phyloP scores from a whole-genome alignment of 1,284 basidiomycete genomes.

The Heliocybe sulcata region DNA sequence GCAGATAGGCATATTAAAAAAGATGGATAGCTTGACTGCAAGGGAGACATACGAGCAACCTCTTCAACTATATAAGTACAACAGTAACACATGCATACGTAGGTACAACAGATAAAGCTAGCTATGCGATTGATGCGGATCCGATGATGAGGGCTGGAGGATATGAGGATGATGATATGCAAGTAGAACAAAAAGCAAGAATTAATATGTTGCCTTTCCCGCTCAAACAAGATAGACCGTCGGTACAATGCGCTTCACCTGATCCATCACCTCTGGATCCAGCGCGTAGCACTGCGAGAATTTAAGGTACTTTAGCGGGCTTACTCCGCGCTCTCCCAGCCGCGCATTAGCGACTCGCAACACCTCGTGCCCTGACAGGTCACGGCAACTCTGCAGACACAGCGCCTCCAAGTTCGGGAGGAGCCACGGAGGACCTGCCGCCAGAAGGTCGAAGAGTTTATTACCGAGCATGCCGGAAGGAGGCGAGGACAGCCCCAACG shows the following conservation, averaged over 20 bases:
- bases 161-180: no score
- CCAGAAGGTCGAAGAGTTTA: conserved; percentile 23
- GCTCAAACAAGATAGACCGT: no score
- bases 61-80: no score
- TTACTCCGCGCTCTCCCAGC: conserved; percentile 10
- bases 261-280: conserved; percentile 18
- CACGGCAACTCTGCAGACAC: conserved; percentile 21
- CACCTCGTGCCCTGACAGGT: conserved; percentile 25
- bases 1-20: no score
- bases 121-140: no score
- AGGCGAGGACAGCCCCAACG: conserved; percentile 21
- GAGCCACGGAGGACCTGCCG: conserved; percentile 17
- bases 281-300: conserved; percentile 20
- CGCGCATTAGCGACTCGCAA: conserved; percentile 20
- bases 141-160: no score
- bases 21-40: no score
- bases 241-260: conserved; percentile 14
- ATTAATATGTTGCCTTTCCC: no score
- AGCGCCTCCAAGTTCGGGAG: conserved; percentile 22
- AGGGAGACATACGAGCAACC: no score
- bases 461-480: conserved; percentile 18
- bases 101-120: no score
- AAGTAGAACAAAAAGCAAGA: no score
- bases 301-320: conserved; percentile 18
- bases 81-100: no score